A percentile compares a stretch with the other conserved stretches of the same genome.
These are phyloP conservation scores for Pseudonitzschia delicatissima DNA, from an alignment of 108 stramenopile genomes.

Conservation along the genomic window DNA sequence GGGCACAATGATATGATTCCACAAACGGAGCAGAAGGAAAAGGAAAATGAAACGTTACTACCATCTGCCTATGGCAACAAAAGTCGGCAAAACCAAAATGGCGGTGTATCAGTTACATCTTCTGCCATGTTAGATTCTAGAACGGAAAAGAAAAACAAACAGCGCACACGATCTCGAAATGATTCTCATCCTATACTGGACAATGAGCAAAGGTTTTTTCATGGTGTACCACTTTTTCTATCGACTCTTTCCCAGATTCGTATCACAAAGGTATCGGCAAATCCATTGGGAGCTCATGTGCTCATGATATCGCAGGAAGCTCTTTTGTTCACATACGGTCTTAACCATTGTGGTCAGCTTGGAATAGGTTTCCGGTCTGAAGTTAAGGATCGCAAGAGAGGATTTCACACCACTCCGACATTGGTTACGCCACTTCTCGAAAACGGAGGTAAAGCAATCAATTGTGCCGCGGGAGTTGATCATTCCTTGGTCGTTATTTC, in stretches of 20 bases:
- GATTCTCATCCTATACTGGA: background rate
- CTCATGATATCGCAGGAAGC: conserved; percentile 75
- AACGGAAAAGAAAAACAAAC: conserved; percentile 23
- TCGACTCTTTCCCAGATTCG: conserved; percentile 59
- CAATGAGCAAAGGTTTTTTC: conserved; percentile 32
- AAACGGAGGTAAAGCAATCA: conserved; percentile 77
- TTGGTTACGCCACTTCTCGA: conserved; percentile 79
- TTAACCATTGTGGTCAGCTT: conserved; percentile 74
- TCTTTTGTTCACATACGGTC: conserved; percentile 73
- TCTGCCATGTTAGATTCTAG: conserved; percentile 24
- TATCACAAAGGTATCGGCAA: conserved; percentile 67
- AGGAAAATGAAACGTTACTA: conserved; percentile 1
- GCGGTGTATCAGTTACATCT: background rate
- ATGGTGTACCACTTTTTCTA: conserved; percentile 74
- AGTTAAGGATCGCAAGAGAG: conserved; percentile 15
- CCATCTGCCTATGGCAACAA: background rate
- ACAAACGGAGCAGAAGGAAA: background rate
- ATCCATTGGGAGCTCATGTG: conserved; percentile 78
- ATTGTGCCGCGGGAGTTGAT: conserved; percentile 77
- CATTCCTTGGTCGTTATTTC: conserved; percentile 74
- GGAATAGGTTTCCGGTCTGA: conserved; percentile 54
- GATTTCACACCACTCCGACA: conserved; percentile 50
- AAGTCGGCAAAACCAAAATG: background rate
- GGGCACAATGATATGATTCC: conserved; percentile 42
- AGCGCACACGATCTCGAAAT: conserved; percentile 1